Evolutionary conservation across 345 rosid genomes (phyloP), one percentile per base, ranked within the genome.

Genomic region (Populus tremula): DNA sequence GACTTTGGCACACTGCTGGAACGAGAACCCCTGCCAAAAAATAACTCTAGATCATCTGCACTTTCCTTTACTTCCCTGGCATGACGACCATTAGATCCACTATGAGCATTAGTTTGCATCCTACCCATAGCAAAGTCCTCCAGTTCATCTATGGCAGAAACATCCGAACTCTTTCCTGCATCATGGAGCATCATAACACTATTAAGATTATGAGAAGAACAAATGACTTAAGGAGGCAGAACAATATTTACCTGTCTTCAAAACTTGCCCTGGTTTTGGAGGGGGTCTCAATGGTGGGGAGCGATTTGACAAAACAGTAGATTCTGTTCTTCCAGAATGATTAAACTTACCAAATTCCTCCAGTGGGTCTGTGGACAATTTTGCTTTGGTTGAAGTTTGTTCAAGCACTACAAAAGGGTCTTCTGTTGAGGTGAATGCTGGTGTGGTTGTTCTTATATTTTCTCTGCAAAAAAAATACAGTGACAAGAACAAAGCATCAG

Each of bases 1-100:
- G 90, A 86, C 80, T 85, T 90, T 45, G 98, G 98, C 27, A 79
- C 94, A 84, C 94, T 94, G 80, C 84, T 89, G 78, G 98, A 91
- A 53, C 90, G 87, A 78, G 80, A 78, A 77, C 86, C 87, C 74
- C 64, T 35, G 50, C 86, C 78, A 68, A 83, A 88, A 89, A 87
- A 84, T 77, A 90, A 89, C 73, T 92, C 94, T 13, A 91, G 86
- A 84, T 92, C 93, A 85, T 89, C 91, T 25, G 31, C 89, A 79
- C 75, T 84, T 20, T 41, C 43, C 71, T 56, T 72, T 76, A 25
- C 74, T 62, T 75, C 73, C 69, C 47, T 73, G 5, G 21, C 39
- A 56, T 49, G 71, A 76, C 29, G 69, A 72, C 59, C 79, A 38
- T 81, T 73, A 3, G 85, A 86, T 65, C 20, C 38, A 66, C 68